Conservation (phyloP, 2,329 filamentous ascomycete genomes). For the Lachnellula cervina region DNA sequence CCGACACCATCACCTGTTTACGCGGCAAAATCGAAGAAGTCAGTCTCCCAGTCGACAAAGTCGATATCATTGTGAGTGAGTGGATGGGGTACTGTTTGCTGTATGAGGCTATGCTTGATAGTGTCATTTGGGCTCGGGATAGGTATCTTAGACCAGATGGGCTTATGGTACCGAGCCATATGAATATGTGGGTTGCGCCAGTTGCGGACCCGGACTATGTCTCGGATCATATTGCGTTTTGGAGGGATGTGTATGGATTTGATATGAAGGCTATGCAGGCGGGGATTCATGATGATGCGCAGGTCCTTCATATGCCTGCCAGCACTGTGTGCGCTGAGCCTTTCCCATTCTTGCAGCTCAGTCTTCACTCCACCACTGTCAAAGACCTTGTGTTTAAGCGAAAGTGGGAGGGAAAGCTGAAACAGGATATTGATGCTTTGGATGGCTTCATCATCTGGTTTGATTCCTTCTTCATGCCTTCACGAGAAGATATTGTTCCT, state of each 20-base stretch:
- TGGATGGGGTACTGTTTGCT: slow-evolving; percentile 97
- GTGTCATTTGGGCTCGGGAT: slow-evolving; percentile 83
- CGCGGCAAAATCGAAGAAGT: slow-evolving; percentile 88
- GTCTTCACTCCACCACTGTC: slow-evolving; percentile 67
- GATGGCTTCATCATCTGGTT: slow-evolving; percentile 93
- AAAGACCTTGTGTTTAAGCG: slow-evolving; percentile 73
- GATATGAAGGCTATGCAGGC: slow-evolving; percentile 88
- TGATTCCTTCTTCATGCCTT: slow-evolving; percentile 81
- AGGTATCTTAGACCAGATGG: slow-evolving; percentile 76
- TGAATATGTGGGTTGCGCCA: slow-evolving; percentile 77
- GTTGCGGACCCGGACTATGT: slow-evolving; percentile 74
- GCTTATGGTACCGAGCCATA: slow-evolving; percentile 81
- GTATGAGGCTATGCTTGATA: slow-evolving; percentile 95
- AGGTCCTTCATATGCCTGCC: slow-evolving; percentile 66
- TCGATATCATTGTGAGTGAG: slow-evolving; percentile 93
- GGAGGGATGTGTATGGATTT: slow-evolving; percentile 91
- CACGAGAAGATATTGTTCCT: slow-evolving; percentile 43
- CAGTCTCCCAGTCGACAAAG: slow-evolving; percentile 67
- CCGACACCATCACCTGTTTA: slow-evolving; percentile 70
- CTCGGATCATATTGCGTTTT: slow-evolving; percentile 74
- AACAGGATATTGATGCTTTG: slow-evolving; percentile 59
- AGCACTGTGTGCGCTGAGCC: slow-evolving; percentile 55
- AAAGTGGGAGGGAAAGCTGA: slow-evolving; percentile 58
- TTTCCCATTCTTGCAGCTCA: slow-evolving; percentile 66
- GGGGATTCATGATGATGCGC: slow-evolving; percentile 75